Evolutionary conservation across 2,329 filamentous ascomycete genomes (phyloP).

Genomic region (Karstenula rhodostoma): DNA sequence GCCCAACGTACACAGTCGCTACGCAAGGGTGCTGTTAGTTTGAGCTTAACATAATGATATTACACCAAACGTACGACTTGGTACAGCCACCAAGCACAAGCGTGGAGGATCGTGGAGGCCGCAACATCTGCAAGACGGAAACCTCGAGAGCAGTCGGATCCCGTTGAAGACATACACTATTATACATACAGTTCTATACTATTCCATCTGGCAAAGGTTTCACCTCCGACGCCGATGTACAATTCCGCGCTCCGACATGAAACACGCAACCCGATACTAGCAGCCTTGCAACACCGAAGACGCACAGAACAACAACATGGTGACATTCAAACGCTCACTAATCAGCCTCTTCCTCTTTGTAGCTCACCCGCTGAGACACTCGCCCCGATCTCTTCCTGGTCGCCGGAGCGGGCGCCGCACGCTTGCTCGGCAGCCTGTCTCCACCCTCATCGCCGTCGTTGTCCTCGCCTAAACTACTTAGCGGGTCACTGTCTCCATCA

Average conservation of each 20-base stretch:
- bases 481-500: slow-evolving; percentile 48
- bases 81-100: neutral
- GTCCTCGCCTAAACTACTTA: slow-evolving; percentile 50
- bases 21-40: neutral
- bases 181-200: neutral
- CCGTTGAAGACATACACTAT: neutral
- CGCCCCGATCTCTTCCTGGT: slow-evolving; percentile 40
- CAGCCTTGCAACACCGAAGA: neutral
- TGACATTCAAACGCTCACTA: slow-evolving; percentile 4
- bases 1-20: neutral
- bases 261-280: neutral
- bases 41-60: neutral
- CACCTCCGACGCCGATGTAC: slow-evolving; percentile 6
- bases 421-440: slow-evolving; percentile 27
- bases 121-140: neutral
- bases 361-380: slow-evolving; percentile 37
- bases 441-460: slow-evolving; percentile 32
- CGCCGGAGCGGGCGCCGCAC: slow-evolving; percentile 26
- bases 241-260: neutral
- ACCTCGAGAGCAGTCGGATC: neutral
- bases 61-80: neutral
- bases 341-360: slow-evolving; percentile 46
- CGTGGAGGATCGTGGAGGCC: neutral
- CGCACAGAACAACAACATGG: neutral
- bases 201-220: neutral